A percentile compares a stretch with the other conserved stretches of the same genome.
These are phyloP conservation scores for Colletotrichum sp. DNA, from an alignment of 2,329 filamentous ascomycete species.

Conservation along the genomic window DNA sequence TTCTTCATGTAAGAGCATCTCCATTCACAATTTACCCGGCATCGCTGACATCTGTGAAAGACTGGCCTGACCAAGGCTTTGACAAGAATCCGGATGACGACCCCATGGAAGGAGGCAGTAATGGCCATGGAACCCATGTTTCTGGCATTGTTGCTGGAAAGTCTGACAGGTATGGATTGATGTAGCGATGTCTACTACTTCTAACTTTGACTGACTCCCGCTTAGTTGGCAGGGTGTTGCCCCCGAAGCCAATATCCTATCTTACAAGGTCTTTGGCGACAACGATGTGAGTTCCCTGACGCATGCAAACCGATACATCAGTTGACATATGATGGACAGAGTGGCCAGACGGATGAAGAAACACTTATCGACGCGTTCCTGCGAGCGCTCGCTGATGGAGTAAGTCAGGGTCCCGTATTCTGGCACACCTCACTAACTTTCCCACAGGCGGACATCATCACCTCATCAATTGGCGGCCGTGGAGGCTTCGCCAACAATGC, in stretches of 20 bases:
- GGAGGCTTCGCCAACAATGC: constrained; percentile 28
- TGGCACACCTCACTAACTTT: not conserved
- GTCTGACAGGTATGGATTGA: not conserved
- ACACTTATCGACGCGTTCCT: constrained; percentile 34
- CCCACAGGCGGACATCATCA: constrained; percentile 34
- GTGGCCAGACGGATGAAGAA: constrained; percentile 27
- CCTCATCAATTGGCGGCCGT: constrained; percentile 34
- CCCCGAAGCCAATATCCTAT: constrained; percentile 30
- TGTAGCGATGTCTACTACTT: not conserved
- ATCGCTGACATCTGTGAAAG: not conserved
- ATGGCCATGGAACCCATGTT: constrained; percentile 42
- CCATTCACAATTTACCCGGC: not conserved
- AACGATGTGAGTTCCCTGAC: not conserved
- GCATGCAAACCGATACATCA: not conserved
- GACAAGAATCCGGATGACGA: constrained; percentile 37
- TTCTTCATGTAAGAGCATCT: not conserved
- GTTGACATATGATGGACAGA: not conserved
- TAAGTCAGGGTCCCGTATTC: not conserved
- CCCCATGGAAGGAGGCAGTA: constrained; percentile 32
- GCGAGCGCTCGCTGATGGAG: constrained; percentile 32
- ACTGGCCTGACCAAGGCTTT: not conserved
- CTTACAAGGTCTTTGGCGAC: constrained; percentile 35
- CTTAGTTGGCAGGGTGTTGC: constrained; percentile 27
- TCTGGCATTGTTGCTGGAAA: constrained; percentile 30
- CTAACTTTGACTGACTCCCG: not conserved